A percentile compares a stretch with the other conserved stretches of the same genome.
Conservation (phyloP, 371 early-diverging fungal genomes). For the Mucor velutinosus region DNA sequence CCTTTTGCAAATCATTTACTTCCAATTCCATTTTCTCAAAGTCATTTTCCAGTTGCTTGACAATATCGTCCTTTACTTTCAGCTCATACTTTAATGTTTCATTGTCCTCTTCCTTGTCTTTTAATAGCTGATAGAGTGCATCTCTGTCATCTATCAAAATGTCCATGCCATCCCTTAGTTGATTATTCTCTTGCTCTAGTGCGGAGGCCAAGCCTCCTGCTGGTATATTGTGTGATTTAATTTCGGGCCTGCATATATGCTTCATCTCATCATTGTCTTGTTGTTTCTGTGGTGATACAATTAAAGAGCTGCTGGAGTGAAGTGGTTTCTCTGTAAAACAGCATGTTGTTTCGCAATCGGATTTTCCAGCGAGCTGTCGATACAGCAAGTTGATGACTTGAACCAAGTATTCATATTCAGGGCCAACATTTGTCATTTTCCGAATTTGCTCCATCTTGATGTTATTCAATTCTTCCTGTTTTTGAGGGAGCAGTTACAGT, state of each 20-base stretch:
- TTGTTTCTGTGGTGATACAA: conserved; percentile 5
- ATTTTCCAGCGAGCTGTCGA: conserved; percentile 42
- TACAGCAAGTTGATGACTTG: conserved; percentile 50
- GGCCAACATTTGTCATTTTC: conserved; percentile 46
- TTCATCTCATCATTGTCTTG: conserved; percentile 19
- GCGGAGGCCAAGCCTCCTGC: conserved; percentile 20
- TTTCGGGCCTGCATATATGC: conserved; percentile 38
- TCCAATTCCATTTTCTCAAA: conserved; percentile 48
- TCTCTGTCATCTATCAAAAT: conserved; percentile 32
- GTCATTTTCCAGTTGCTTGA: conserved; percentile 47
- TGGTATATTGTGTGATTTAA: conserved; percentile 34
- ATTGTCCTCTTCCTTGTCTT: conserved; percentile 46
- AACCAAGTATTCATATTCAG: conserved; percentile 58
- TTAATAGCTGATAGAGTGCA: conserved; percentile 24
- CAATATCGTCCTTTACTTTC: conserved; percentile 46
- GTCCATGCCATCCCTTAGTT: conserved; percentile 31
- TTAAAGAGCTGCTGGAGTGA: background rate
- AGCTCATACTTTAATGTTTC: conserved; percentile 44
- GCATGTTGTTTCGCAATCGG: conserved; percentile 42
- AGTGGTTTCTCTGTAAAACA: conserved; percentile 43
- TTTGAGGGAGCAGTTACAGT: background rate
- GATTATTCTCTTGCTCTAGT: conserved; percentile 34
- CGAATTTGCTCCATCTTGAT: conserved; percentile 39
- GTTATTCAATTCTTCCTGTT: conserved; percentile 37
- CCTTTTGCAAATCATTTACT: conserved; percentile 48